Evolutionary conservation across 805 yeast genomes (phyloP).

Genomic region (Blastobotrys terrestris): DNA sequence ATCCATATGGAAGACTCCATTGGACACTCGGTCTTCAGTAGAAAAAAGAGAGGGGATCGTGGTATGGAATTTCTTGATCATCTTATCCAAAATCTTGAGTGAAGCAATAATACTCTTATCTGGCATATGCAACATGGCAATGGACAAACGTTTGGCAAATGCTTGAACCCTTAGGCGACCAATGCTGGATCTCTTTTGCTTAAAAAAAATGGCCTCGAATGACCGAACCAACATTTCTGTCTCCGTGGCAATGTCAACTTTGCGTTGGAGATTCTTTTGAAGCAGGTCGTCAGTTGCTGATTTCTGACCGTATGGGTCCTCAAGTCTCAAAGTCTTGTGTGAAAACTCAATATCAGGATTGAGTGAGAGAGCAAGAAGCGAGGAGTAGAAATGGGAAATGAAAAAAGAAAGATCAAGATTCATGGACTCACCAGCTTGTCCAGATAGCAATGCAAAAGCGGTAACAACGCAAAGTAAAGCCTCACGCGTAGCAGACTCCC

Average conservation of each 20-base stretch:
- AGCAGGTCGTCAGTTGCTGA: constrained; percentile 14
- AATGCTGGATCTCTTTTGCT: constrained; percentile 15
- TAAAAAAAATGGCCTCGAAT: constrained; percentile 63
- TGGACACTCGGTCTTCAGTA: constrained; percentile 81
- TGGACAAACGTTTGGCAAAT: constrained; percentile 73
- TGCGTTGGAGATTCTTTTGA: constrained; percentile 33
- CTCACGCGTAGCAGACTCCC: constrained; percentile 44
- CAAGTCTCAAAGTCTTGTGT: constrained; percentile 69
- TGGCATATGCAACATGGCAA: constrained; percentile 66
- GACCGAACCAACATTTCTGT: constrained; percentile 76
- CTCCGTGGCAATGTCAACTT: constrained; percentile 83
- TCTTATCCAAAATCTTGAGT: constrained; percentile 69
- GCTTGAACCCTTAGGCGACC: constrained; percentile 47
- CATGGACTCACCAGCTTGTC: constrained; percentile 64
- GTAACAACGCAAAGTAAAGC: constrained; percentile 79
- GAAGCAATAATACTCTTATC: constrained; percentile 80
- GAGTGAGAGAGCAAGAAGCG: constrained; percentile 60
- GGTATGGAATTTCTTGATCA: constrained; percentile 60
- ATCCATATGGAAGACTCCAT: constrained; percentile 68
- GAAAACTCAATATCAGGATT: constrained; percentile 85
- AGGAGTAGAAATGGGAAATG: constrained; percentile 63
- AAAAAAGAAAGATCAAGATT: constrained; percentile 79
- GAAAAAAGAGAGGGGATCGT: constrained; percentile 70
- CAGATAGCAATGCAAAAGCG: constrained; percentile 77
- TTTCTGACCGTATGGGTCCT: constrained; percentile 55